Percentiles rank a stretch among this genome's conserved stretches.
Evolutionary conservation across 148 eudicot species (phyloP).

Genomic region (Heliamphora exappendiculata): DNA sequence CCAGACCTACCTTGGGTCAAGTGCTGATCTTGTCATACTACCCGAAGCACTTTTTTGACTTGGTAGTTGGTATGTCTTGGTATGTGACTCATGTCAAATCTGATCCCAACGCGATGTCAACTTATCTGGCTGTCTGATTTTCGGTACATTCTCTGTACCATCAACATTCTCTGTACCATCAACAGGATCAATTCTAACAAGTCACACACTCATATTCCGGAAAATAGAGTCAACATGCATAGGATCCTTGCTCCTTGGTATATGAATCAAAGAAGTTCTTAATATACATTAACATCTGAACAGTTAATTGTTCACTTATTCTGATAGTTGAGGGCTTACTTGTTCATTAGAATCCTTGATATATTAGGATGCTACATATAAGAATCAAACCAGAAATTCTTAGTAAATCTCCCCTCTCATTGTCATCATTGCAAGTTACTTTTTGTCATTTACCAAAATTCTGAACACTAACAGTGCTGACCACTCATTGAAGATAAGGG

Average conservation of each 20-base stretch:
- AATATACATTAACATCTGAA: too few species aligned
- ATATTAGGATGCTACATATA: neutral
- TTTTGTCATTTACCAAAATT: constrained; percentile 12
- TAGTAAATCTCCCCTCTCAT: neutral
- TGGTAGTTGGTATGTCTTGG: too few species aligned
- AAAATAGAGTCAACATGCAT: too few species aligned
- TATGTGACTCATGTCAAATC: neutral
- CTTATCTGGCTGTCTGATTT: neutral
- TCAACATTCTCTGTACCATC: too few species aligned
- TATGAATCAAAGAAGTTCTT: too few species aligned
- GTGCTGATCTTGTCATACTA: too few species aligned
- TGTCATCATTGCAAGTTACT: constrained; percentile 6
- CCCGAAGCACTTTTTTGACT: neutral
- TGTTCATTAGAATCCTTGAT: neutral
- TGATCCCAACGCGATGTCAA: neutral
- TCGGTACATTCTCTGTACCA: too few species aligned
- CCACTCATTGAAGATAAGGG: constrained; percentile 52
- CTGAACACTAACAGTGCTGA: constrained; percentile 2
- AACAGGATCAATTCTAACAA: too few species aligned
- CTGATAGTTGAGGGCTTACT: neutral
- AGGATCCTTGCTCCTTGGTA: too few species aligned
- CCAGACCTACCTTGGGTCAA: neutral
- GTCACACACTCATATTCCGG: too few species aligned
- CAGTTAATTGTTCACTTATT: too few species aligned
- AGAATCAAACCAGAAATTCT: neutral